phyloP scores from a whole-genome alignment of 805 yeast species.

The Kodamaea jinghongensis region DNA sequence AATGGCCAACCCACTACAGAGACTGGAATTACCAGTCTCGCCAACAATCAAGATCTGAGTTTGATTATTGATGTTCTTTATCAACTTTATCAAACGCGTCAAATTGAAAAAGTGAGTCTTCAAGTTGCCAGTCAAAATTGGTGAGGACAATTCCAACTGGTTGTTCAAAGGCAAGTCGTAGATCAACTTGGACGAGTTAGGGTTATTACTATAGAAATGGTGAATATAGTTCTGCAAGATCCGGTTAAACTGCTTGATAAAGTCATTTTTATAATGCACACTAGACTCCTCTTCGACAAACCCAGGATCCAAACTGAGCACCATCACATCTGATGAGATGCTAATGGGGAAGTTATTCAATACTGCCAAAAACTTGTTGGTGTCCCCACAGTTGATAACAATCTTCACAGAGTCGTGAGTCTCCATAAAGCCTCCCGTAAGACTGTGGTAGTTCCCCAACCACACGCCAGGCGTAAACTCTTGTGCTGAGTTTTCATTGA shows the following conservation, averaged over 20 bases:
- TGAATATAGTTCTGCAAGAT: slow-evolving; percentile 38
- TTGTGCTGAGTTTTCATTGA: slow-evolving; percentile 11
- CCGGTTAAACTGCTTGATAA: slow-evolving; percentile 28
- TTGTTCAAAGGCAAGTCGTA: slow-evolving; percentile 29
- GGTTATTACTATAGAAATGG: slow-evolving; percentile 34
- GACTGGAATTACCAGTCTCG: slow-evolving; percentile 23
- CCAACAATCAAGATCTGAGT: slow-evolving; percentile 34
- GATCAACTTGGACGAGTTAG: slow-evolving; percentile 25
- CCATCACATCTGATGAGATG: slow-evolving; percentile 34
- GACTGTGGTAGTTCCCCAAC: slow-evolving; percentile 22
- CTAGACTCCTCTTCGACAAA: slow-evolving; percentile 18
- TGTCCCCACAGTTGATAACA: slow-evolving; percentile 37
- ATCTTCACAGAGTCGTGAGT: slow-evolving; percentile 23
- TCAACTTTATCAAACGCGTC: slow-evolving; percentile 33
- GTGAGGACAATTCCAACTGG: slow-evolving; percentile 24
- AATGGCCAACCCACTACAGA: slow-evolving; percentile 32
- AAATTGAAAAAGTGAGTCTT: slow-evolving; percentile 36
- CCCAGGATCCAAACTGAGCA: slow-evolving; percentile 36
- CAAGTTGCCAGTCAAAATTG: slow-evolving; percentile 38
- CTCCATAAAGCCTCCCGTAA: slow-evolving; percentile 7
- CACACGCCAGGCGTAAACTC: slow-evolving; percentile 31
- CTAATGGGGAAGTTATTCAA: slow-evolving; percentile 20
- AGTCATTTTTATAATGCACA: slow-evolving; percentile 18
- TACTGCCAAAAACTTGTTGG: slow-evolving; percentile 27
- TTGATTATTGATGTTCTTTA: slow-evolving; percentile 29